Evolutionary conservation across 169 alveolate species (phyloP).

Genomic region (Plasmodium knowlesi): DNA sequence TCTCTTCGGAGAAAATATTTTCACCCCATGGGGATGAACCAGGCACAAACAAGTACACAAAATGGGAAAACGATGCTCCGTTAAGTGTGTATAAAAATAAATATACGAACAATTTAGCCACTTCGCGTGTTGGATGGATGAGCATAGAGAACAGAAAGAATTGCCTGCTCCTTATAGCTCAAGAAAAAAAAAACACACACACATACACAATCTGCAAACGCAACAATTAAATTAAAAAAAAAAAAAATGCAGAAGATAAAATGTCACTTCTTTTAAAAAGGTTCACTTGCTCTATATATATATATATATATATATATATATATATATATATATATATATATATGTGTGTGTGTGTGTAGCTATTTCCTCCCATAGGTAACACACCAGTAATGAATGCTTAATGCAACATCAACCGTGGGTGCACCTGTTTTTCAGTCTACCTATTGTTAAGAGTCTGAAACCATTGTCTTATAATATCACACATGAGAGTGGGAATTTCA

Average conservation of each 20-base stretch:
- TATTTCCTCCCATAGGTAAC: not conserved
- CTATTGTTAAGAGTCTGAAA: slow-evolving; percentile 51
- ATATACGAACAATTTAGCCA: not conserved
- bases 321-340: too few species aligned
- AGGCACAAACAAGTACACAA: not conserved
- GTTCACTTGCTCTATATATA: not conserved
- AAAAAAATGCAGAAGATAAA: not conserved
- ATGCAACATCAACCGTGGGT: not conserved
- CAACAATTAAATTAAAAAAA: not conserved
- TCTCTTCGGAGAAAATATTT: not conserved
- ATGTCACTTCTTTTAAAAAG: not conserved
- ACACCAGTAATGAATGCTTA: not conserved
- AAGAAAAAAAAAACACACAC: not conserved
- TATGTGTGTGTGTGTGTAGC: not conserved
- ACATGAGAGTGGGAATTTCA: slow-evolving; percentile 84
- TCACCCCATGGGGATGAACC: not conserved
- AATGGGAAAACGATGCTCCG: not conserved
- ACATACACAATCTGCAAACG: not conserved
- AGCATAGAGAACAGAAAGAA: not conserved
- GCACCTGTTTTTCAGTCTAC: not conserved
- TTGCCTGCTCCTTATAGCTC: not conserved
- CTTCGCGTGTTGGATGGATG: not conserved
- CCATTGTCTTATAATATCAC: slow-evolving; percentile 90
- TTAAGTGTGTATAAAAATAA: not conserved
- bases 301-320: too few species aligned